Conservation (phyloP, 768 basidiomycete genomes). For the Kwoniella dendrophila region DNA sequence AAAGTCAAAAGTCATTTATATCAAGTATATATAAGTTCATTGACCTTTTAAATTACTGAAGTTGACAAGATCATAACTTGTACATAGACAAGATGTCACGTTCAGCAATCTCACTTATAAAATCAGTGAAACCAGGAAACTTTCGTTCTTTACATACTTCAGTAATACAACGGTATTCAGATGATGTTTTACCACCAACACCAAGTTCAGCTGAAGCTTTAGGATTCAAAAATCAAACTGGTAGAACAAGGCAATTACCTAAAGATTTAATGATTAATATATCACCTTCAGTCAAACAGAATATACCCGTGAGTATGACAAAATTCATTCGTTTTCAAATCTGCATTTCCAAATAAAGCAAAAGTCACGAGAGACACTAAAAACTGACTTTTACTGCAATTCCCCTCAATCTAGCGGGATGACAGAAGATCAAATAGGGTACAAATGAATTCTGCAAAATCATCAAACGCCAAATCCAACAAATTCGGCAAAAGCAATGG, state of each 20-base stretch:
- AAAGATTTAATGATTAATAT: slow-evolving; percentile 21
- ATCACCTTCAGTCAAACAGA: slow-evolving; percentile 1
- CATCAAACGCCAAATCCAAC: not conserved
- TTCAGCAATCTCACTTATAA: not conserved
- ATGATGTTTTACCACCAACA: slow-evolving; percentile 7
- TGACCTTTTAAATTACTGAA: not conserved
- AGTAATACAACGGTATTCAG: not conserved
- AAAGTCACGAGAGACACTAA: slow-evolving; percentile 1
- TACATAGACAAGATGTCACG: slow-evolving; percentile 11
- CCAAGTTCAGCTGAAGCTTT: slow-evolving; percentile 20
- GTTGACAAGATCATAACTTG: not conserved
- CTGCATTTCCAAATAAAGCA: not conserved
- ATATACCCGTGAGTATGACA: too few species aligned
- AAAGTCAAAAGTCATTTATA: too few species aligned
- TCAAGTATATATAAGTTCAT: not conserved
- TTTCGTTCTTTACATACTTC: slow-evolving; percentile 5
- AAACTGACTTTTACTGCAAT: not conserved
- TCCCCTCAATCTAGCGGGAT: too few species aligned
- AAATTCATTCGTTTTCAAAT: too few species aligned
- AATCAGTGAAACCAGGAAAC: not conserved
- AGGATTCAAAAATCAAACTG: slow-evolving; percentile 22
- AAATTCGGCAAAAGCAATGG: not conserved
- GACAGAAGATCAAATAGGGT: too few species aligned
- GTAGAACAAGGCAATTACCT: slow-evolving; percentile 17
- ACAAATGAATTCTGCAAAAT: too few species aligned